phyloP scores from a whole-genome alignment of 371 early-diverging fungal genomes.

The Ordospora pajunii region DNA sequence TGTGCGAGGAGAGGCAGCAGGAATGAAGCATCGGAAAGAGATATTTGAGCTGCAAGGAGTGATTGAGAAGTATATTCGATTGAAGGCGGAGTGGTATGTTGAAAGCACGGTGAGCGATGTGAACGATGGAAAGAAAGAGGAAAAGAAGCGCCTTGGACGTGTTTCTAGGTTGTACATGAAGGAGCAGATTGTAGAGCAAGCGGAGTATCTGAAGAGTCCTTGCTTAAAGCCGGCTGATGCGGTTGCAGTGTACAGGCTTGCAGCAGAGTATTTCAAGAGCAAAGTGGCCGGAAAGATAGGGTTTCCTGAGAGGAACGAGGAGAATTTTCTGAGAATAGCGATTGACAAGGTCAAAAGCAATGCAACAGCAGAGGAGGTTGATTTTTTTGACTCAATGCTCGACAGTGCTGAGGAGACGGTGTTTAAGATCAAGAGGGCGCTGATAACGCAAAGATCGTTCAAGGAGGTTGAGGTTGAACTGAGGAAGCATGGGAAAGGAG shows the following conservation, averaged over 20 bases:
- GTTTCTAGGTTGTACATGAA: slow-evolving; percentile 91
- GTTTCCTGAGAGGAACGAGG: slow-evolving; percentile 96
- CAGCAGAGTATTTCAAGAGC: slow-evolving; percentile 92
- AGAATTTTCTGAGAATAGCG: slow-evolving; percentile 81
- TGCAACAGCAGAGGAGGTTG: slow-evolving; percentile 87
- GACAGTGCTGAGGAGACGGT: slow-evolving; percentile 88
- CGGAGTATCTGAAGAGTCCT: slow-evolving; percentile 69
- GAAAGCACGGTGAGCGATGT: slow-evolving; percentile 74
- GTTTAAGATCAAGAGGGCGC: slow-evolving; percentile 78
- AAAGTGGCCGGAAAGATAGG: slow-evolving; percentile 89
- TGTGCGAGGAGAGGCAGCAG: background rate
- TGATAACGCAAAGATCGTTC: slow-evolving; percentile 91
- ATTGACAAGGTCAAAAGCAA: slow-evolving; percentile 84
- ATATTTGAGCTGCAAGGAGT: slow-evolving; percentile 91
- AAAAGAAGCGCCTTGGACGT: slow-evolving; percentile 94
- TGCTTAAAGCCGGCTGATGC: slow-evolving; percentile 74
- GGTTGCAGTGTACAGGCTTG: slow-evolving; percentile 61
- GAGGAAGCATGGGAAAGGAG: slow-evolving; percentile 83
- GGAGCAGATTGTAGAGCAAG: slow-evolving; percentile 93
- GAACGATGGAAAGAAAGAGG: slow-evolving; percentile 67
- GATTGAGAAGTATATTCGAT: slow-evolving; percentile 88
- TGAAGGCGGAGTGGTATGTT: slow-evolving; percentile 98
- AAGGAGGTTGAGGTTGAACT: slow-evolving; percentile 96
- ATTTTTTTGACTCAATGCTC: slow-evolving; percentile 87
- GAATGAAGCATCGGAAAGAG: slow-evolving; percentile 58